A percentile compares a stretch with the other conserved stretches of the same genome.
These are phyloP conservation scores for Backusella tarrabulga DNA, from an alignment of 192 early-diverging fungal genomes.

Conservation along the genomic window DNA sequence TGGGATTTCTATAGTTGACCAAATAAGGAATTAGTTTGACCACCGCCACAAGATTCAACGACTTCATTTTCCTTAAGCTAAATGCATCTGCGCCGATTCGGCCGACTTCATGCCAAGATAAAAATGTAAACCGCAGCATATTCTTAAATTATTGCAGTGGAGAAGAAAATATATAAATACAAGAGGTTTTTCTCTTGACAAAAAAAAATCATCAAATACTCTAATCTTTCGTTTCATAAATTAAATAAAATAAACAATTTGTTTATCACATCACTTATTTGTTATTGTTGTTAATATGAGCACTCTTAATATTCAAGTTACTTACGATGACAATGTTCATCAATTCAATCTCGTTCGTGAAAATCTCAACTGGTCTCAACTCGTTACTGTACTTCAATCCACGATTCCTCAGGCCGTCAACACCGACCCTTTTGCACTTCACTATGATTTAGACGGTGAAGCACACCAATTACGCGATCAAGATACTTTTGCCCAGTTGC, in stretches of 20 bases:
- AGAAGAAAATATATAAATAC: background rate
- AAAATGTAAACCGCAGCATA: background rate
- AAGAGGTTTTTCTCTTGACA: background rate
- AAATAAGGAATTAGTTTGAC: too few relatives aligned
- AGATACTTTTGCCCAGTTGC: background rate
- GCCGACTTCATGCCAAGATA: background rate
- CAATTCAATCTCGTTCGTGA: slow-evolving; percentile 1
- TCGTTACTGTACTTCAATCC: background rate
- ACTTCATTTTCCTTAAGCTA: background rate
- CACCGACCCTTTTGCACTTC: background rate
- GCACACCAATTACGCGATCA: background rate
- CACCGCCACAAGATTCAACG: too few relatives aligned
- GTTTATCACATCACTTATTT: background rate
- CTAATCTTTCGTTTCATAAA: background rate
- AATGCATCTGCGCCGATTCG: background rate
- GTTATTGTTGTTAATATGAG: background rate
- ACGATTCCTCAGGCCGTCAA: background rate
- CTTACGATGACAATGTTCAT: background rate
- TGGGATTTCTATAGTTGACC: too few relatives aligned
- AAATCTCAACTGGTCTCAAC: background rate
- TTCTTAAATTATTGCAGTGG: background rate
- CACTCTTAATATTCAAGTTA: slow-evolving; percentile 1
- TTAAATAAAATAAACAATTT: background rate
- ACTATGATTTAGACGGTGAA: background rate
- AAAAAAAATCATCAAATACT: background rate